Conservation (phyloP, 2,329 filamentous ascomycete species). For the Aspergillus puulaauensis region DNA sequence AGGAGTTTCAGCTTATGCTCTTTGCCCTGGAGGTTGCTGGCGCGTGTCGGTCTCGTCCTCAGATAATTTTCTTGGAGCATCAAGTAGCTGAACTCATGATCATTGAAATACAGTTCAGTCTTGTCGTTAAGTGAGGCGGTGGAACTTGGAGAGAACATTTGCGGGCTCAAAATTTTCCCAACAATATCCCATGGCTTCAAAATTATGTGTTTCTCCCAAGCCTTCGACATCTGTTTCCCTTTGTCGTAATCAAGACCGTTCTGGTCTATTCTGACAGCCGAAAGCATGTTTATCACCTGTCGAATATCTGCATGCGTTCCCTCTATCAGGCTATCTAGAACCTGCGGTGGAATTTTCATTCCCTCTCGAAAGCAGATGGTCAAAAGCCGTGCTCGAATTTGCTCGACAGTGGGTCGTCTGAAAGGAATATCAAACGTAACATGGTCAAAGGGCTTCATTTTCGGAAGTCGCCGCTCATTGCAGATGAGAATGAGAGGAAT, state of each 20-base stretch:
- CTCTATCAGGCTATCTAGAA: constrained; percentile 91
- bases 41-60: constrained; percentile 70
- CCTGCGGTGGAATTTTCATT: constrained; percentile 76
- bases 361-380: constrained; percentile 93
- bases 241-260: constrained; percentile 77
- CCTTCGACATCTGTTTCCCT: constrained; percentile 91
- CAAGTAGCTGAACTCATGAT: constrained; percentile 94
- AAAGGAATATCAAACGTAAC: constrained; percentile 84
- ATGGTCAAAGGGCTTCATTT: constrained; percentile 97
- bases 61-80: constrained; percentile 99
- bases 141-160: constrained; percentile 79
- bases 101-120: constrained; percentile 98
- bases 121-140: constrained; percentile 93
- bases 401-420: constrained; percentile 82
- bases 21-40: constrained; percentile 62
- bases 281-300: constrained; percentile 98
- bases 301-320: constrained; percentile 94
- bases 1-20: constrained; percentile 78
- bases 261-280: constrained; percentile 87
- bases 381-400: constrained; percentile 87
- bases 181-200: constrained; percentile 98
- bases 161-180: constrained; percentile 83
- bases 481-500: constrained; percentile 96
- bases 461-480: constrained; percentile 87
- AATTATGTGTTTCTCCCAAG: constrained; percentile 97